Percentiles rank a stretch among this genome's conserved stretches.
These are phyloP conservation scores for Strobilomyces echinocephalus DNA, from an alignment of 768 basidiomycete species.

Conservation along the genomic window DNA sequence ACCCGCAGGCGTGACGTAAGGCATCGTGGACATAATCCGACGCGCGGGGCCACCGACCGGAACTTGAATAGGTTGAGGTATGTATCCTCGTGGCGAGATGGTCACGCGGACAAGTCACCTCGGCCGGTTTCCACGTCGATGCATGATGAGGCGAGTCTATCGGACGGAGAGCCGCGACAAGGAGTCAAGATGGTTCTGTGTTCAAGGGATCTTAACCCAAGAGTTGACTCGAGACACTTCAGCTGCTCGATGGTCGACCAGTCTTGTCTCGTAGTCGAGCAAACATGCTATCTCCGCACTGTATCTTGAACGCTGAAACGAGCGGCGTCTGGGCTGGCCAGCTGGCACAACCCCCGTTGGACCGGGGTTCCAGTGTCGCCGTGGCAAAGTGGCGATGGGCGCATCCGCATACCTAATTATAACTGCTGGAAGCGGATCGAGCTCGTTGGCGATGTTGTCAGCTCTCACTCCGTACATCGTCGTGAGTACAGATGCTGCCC, in stretches of 20 bases:
- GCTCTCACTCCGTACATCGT: slow-evolving; percentile 15
- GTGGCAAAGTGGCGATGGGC: background rate
- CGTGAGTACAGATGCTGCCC: slow-evolving; percentile 14
- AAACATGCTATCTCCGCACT: too few relatives aligned
- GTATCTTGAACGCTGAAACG: too few relatives aligned
- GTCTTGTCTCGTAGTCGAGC: too few relatives aligned
- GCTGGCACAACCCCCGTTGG: too few relatives aligned
- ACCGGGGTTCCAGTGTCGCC: too few relatives aligned
- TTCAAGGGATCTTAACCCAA: too few relatives aligned
- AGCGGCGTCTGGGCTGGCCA: too few relatives aligned
- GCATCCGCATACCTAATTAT: background rate
- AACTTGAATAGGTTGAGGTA: slow-evolving; percentile 3
- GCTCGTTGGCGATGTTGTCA: slow-evolving; percentile 13
- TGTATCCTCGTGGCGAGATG: background rate
- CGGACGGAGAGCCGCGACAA: background rate
- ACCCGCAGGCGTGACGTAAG: background rate
- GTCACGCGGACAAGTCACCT: slow-evolving; percentile 8
- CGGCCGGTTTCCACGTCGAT: background rate
- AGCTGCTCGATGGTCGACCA: background rate
- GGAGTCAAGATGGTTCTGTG: background rate
- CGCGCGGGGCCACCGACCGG: background rate
- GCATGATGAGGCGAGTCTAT: background rate
- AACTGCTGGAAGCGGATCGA: background rate
- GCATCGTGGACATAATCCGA: background rate
- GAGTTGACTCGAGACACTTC: background rate